A percentile compares a stretch with the other conserved stretches of the same genome.
phyloP scores from a whole-genome alignment of 2,329 filamentous ascomycete species.

The Cercospora brassicicola region DNA sequence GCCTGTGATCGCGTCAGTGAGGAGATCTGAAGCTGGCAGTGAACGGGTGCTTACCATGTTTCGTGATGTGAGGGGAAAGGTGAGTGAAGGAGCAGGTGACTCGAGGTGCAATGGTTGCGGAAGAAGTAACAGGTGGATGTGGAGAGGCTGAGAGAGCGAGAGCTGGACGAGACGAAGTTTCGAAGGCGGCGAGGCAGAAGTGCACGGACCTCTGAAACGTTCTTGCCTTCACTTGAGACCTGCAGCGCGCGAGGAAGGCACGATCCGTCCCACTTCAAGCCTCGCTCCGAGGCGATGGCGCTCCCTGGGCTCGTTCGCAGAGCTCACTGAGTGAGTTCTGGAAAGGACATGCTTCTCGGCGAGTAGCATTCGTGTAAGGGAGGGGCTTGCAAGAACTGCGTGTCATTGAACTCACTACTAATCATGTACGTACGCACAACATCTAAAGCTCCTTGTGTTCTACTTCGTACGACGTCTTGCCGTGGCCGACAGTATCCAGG shows the following conservation, averaged over 20 bases:
- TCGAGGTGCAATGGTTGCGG: background rate
- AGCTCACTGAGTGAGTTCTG: background rate
- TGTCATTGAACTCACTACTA: background rate
- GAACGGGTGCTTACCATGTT: constrained; percentile 12
- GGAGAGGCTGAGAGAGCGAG: background rate
- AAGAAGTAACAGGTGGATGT: background rate
- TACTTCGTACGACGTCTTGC: constrained; percentile 26
- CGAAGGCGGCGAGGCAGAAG: background rate
- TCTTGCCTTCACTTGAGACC: constrained; percentile 1
- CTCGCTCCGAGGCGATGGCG: background rate
- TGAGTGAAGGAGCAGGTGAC: background rate
- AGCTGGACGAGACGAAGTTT: background rate
- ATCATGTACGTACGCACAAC: background rate
- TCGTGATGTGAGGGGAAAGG: background rate
- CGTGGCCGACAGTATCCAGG: constrained; percentile 25
- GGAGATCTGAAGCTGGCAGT: background rate
- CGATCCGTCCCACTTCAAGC: background rate
- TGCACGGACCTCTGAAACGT: background rate
- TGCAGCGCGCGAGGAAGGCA: background rate
- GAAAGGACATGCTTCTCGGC: background rate
- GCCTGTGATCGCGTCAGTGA: constrained; percentile 37
- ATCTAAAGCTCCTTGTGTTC: constrained; percentile 31
- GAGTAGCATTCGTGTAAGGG: background rate
- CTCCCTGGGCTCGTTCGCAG: background rate
- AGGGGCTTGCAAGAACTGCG: background rate